Percentiles rank a stretch among this genome's conserved stretches.
phyloP scores from a whole-genome alignment of 2,329 filamentous ascomycete genomes.

The Geoglossum cookeanum region DNA sequence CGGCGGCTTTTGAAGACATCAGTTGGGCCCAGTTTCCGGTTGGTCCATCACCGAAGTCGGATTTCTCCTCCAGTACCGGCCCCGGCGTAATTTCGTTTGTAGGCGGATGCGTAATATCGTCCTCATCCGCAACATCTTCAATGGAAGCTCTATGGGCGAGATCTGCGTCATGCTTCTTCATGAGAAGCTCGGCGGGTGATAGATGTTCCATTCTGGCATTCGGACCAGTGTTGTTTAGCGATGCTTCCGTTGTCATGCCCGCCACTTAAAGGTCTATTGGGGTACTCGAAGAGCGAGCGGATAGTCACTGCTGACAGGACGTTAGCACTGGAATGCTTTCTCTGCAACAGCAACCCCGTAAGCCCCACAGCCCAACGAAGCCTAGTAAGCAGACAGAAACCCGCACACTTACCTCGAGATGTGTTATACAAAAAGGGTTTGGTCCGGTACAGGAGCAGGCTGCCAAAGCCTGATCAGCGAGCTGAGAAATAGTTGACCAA shows the following conservation, averaged over 20 bases:
- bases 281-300: background rate
- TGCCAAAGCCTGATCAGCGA: background rate
- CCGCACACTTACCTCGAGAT: background rate
- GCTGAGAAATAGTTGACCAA: background rate
- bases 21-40: conserved; percentile 29
- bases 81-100: background rate
- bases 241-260: background rate
- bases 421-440: background rate
- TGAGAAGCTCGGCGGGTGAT: conserved; percentile 28
- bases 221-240: background rate
- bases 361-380: background rate
- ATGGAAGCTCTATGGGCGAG: conserved; percentile 45
- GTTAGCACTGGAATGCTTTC: too few relatives aligned
- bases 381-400: background rate
- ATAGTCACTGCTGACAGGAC: background rate
- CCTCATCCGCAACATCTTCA: conserved; percentile 68
- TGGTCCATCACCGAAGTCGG: conserved; percentile 20
- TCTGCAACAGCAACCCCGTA: background rate
- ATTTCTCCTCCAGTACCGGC: conserved; percentile 10
- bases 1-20: conserved; percentile 42
- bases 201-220: background rate
- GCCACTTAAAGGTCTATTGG: background rate
- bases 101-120: conserved; percentile 41
- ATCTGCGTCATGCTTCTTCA: conserved; percentile 32
- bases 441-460: background rate